Conservation (phyloP, 306 rosid species). For the Mucuna pruriens region DNA sequence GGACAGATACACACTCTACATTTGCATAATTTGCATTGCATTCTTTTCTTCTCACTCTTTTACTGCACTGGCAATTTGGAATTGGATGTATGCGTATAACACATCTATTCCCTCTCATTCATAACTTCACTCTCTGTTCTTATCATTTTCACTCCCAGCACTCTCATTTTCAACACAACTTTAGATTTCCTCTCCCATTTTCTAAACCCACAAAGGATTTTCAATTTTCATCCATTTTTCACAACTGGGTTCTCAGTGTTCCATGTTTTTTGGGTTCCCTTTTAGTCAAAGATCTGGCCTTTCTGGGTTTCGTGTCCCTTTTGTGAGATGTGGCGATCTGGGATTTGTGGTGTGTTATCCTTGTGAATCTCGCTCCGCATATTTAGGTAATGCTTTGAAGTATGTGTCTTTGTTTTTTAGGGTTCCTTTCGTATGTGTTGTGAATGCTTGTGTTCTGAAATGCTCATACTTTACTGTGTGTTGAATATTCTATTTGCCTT, state of each 20-base stretch:
- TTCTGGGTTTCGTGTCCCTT: conserved; percentile 16
- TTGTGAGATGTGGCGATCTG: conserved; percentile 46
- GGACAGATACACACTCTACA: background rate
- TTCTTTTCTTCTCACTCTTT: conserved; percentile 46
- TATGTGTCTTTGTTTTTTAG: background rate
- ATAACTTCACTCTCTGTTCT: conserved; percentile 56
- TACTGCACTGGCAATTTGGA: conserved; percentile 45
- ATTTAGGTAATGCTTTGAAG: conserved; percentile 38
- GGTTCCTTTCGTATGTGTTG: conserved; percentile 8
- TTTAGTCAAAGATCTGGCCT: conserved; percentile 57
- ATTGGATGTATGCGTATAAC: conserved; percentile 35
- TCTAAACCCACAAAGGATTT: conserved; percentile 21
- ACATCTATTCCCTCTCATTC: conserved; percentile 54
- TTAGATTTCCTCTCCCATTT: conserved; percentile 61
- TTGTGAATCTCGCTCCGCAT: conserved; percentile 30
- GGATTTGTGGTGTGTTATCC: conserved; percentile 36
- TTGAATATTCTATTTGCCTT: conserved; percentile 21
- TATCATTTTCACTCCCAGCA: conserved; percentile 22
- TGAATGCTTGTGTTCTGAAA: conserved; percentile 7
- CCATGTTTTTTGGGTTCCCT: conserved; percentile 9
- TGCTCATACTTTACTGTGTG: conserved; percentile 7
- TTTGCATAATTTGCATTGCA: background rate
- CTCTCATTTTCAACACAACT: conserved; percentile 27
- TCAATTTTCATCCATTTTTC: conserved; percentile 19
- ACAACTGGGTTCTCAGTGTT: conserved; percentile 29